Evolutionary conservation across 108 stramenopile genomes (phyloP).

Genomic region (Asterionellopsis glacialis): DNA sequence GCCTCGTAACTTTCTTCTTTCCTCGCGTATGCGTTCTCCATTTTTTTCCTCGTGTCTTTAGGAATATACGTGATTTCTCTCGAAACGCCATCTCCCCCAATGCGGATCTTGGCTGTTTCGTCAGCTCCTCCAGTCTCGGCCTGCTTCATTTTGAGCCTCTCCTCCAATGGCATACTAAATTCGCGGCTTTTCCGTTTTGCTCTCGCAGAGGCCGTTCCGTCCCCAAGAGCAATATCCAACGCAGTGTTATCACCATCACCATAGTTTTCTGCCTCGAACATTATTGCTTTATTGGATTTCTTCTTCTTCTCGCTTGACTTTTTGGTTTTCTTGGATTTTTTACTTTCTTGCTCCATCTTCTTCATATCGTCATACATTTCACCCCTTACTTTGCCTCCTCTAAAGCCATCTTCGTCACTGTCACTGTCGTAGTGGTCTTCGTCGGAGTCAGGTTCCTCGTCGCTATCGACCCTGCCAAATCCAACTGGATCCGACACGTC

Average conservation of each 20-base stretch:
- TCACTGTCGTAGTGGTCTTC: constrained; percentile 28
- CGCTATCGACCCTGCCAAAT: constrained; percentile 24
- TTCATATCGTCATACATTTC: constrained; percentile 62
- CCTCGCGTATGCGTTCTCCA: constrained; percentile 13
- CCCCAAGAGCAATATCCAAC: constrained; percentile 54
- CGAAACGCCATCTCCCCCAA: constrained; percentile 50
- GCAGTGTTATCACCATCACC: constrained; percentile 34
- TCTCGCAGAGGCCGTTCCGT: constrained; percentile 24
- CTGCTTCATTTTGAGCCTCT: constrained; percentile 54
- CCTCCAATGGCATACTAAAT: constrained; percentile 63
- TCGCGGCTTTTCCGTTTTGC: constrained; percentile 47
- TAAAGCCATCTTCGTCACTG: constrained; percentile 78
- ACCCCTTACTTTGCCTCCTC: constrained; percentile 77
- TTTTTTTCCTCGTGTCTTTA: constrained; percentile 51
- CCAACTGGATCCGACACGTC: constrained; percentile 25
- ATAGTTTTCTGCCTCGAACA: constrained; percentile 68
- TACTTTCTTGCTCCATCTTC: constrained; percentile 11
- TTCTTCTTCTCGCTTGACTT: constrained; percentile 20
- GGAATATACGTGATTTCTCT: constrained; percentile 77
- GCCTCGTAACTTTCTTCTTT: constrained; percentile 16
- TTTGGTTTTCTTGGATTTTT: constrained; percentile 23
- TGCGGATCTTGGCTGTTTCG: constrained; percentile 32
- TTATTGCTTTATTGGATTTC: constrained; percentile 37
- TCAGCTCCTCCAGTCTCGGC: constrained; percentile 35
- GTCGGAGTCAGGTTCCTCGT: constrained; percentile 32